These are phyloP conservation scores for Triticum dicoccoides DNA, from an alignment of 176 grass and related monocot genomes.

Conservation along the genomic window DNA sequence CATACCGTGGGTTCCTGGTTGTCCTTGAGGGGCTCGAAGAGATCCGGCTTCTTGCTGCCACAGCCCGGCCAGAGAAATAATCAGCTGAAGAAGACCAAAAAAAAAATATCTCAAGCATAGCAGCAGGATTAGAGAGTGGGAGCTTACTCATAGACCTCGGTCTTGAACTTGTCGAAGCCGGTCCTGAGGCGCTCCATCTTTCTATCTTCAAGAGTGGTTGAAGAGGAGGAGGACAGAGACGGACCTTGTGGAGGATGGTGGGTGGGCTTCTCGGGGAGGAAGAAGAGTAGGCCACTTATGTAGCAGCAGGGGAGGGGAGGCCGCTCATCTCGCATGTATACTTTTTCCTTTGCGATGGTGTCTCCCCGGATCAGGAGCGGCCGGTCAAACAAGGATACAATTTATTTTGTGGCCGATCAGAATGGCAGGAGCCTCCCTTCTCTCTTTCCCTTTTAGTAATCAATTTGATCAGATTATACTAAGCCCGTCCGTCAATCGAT, in stretches of 20 bases:
- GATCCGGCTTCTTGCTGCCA: conserved; percentile 69
- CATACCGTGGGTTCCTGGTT: conserved; percentile 71
- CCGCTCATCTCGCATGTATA: conserved; percentile 11
- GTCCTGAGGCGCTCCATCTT: conserved; percentile 55
- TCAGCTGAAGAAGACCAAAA: no score
- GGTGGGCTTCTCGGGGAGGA: not conserved
- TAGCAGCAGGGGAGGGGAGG: conserved; percentile 38
- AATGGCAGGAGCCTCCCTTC: no score
- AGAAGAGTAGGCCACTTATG: conserved; percentile 11
- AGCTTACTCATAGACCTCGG: conserved; percentile 63
- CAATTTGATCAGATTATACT: not conserved
- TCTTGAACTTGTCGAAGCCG: conserved; percentile 85
- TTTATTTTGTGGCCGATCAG: conserved; percentile 2
- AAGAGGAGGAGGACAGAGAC: not conserved
- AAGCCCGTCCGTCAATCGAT: no score
- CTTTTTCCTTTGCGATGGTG: not conserved
- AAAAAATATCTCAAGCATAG: not conserved
- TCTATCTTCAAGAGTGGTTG: conserved; percentile 53
- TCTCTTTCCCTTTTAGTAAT: not conserved
- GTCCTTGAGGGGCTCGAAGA: conserved; percentile 63
- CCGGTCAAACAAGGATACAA: not conserved
- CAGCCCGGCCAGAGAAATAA: not conserved
- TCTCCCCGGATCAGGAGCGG: not conserved
- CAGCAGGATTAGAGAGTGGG: no score
- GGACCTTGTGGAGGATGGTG: conserved; percentile 8